phyloP scores from a whole-genome alignment of 169 alveolate species.

The Cryptosporidium parvum region DNA sequence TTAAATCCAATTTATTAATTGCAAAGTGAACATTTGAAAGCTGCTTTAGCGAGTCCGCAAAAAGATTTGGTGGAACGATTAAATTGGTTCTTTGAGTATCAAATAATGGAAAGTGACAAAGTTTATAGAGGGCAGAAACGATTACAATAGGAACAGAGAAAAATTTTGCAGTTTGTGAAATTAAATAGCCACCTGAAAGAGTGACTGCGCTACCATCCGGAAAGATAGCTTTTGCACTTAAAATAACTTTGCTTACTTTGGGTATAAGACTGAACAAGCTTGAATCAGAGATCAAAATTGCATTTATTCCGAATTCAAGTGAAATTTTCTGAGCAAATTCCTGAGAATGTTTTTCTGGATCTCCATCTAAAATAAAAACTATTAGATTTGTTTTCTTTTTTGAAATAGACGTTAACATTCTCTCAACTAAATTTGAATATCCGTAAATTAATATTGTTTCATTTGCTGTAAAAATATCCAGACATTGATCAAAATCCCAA shows the following conservation, averaged over 20 bases:
- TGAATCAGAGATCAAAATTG: slow-evolving; percentile 66
- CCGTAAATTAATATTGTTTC: slow-evolving; percentile 63
- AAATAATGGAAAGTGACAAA: slow-evolving; percentile 66
- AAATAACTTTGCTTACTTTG: slow-evolving; percentile 54
- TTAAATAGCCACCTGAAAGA: slow-evolving; percentile 72
- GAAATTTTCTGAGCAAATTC: slow-evolving; percentile 44
- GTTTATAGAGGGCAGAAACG: slow-evolving; percentile 62
- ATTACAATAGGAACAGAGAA: slow-evolving; percentile 62
- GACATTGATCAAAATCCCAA: slow-evolving; percentile 68
- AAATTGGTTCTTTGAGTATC: slow-evolving; percentile 50
- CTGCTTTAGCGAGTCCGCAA: slow-evolving; percentile 47
- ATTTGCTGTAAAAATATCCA: slow-evolving; percentile 51
- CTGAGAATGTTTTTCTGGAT: slow-evolving; percentile 50
- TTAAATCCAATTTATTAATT: slow-evolving; percentile 46
- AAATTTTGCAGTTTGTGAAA: slow-evolving; percentile 41
- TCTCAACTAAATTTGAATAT: slow-evolving; percentile 50
- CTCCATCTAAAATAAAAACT: slow-evolving; percentile 55
- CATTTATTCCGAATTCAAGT: slow-evolving; percentile 23
- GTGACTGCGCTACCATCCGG: slow-evolving; percentile 76
- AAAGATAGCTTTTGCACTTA: slow-evolving; percentile 62
- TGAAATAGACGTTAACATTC: slow-evolving; percentile 46
- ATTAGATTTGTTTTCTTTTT: slow-evolving; percentile 45
- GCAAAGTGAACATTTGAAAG: slow-evolving; percentile 67
- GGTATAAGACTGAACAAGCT: slow-evolving; percentile 62
- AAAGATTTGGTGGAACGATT: slow-evolving; percentile 54